These are phyloP conservation scores for Sungouiella blattae DNA, from an alignment of 805 yeast genomes.

Conservation along the genomic window DNA sequence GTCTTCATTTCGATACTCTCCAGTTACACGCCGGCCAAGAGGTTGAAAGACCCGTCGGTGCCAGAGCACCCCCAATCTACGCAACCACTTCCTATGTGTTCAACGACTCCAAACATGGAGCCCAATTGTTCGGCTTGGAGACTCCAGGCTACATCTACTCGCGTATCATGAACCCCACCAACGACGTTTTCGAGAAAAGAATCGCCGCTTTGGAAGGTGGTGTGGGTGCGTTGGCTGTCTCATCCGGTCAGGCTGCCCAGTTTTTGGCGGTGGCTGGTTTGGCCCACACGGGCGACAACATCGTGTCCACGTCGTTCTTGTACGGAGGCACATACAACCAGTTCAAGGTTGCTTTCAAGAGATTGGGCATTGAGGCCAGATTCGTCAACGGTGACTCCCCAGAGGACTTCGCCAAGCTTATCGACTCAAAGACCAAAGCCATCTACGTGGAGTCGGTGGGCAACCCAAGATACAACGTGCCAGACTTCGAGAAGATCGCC, in stretches of 20 bases:
- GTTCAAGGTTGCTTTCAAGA: constrained; percentile 86
- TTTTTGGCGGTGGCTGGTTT: constrained; percentile 76
- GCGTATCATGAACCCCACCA: constrained; percentile 90
- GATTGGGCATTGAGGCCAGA: constrained; percentile 81
- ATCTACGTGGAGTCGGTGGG: constrained; percentile 88
- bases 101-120: constrained; percentile 86
- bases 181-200: constrained; percentile 85
- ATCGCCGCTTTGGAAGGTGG: constrained; percentile 93
- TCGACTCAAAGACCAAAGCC: constrained; percentile 86
- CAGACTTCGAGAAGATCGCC: constrained; percentile 78
- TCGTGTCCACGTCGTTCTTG: constrained; percentile 78
- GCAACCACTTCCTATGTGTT: constrained; percentile 89
- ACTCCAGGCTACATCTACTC: constrained; percentile 86
- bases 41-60: constrained; percentile 57
- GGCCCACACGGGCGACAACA: constrained; percentile 86
- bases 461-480: constrained; percentile 88
- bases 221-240: constrained; percentile 79
- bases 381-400: constrained; percentile 80
- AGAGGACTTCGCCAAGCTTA: constrained; percentile 67
- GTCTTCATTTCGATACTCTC: constrained; percentile 82
- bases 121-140: constrained; percentile 81
- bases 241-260: constrained; percentile 98
- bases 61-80: constrained; percentile 92
- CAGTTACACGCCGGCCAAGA: constrained; percentile 95
- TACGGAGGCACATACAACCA: constrained; percentile 98